Conservation (phyloP, 768 basidiomycete species). For the Calocybe cyanea region DNA sequence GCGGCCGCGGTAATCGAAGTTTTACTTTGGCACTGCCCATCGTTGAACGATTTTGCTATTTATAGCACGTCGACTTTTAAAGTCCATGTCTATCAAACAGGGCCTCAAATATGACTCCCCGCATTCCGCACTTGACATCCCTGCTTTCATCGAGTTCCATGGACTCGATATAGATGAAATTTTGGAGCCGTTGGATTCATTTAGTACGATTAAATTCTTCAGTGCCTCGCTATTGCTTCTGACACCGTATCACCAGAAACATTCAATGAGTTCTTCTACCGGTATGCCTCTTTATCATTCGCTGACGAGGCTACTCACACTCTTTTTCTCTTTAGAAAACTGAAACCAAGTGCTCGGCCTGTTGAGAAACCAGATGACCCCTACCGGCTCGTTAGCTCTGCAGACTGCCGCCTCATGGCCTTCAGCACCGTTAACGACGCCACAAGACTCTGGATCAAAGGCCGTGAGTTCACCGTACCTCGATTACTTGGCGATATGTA, state of each 20-base stretch:
- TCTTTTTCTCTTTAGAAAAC: conserved; percentile 50
- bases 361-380: conserved; percentile 71
- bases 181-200: conserved; percentile 75
- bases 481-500: conserved; percentile 80
- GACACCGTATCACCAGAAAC: conserved; percentile 48
- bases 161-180: conserved; percentile 81
- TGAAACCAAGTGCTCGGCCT: conserved; percentile 80
- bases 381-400: conserved; percentile 77
- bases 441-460: conserved; percentile 94
- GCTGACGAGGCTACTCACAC: no score
- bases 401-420: conserved; percentile 94
- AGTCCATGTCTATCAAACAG: conserved; percentile 90
- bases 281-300: conserved; percentile 30
- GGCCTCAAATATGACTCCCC: conserved; percentile 90
- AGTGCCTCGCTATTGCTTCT: neutral
- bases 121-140: conserved; percentile 81
- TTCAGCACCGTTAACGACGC: conserved; percentile 87
- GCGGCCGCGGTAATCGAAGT: conserved; percentile 61
- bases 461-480: conserved; percentile 83
- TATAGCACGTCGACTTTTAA: conserved; percentile 77
- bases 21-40: neutral
- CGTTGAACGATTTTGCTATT: conserved; percentile 4
- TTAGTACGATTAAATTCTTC: conserved; percentile 49
- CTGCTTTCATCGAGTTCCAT: conserved; percentile 87
- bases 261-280: conserved; percentile 92